Base-by-base conservation (phyloP, 139 green algal species). In the Closterium sp. region DNA sequence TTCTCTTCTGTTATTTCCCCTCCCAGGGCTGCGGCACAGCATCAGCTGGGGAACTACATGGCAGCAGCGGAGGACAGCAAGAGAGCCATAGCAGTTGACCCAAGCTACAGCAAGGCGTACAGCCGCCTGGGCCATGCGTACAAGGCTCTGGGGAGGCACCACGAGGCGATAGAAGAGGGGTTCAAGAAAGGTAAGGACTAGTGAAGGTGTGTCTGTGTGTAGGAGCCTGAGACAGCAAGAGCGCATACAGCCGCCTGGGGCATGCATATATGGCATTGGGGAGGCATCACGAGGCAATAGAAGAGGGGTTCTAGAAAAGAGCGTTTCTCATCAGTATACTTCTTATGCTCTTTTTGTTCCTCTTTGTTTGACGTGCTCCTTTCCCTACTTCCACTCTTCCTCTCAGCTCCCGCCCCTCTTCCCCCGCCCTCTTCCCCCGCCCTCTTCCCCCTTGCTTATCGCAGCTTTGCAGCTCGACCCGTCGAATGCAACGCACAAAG, bases 1-100 rank as follows among this genome's bases (percentile, higher is more conserved):
- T n/a, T n/a, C n/a, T n/a, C n/a, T n/a, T n/a, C n/a, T n/a, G n/a
- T n/a, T n/a, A n/a, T n/a, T n/a, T n/a, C n/a, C n/a, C n/a, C n/a
- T n/a, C 4, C 36, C 88, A 91, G 89, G 76, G 89, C 89, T 7
- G 89, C 84, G 4, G 89, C 89, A 21, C 89, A 91, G 84, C 84
- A 33, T 8, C 89, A 89, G 34, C 69, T 91, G 34, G 34, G 84
- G 16, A 33, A 89, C 31, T 91, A 66, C 31, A 30, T 55, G 36
- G 36, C 4, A 55, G 36, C 6, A 6, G 36, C 36, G 36, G 36
- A 4, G 36, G 36, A 55, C 36, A 55, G 36, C 6, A 55, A 6
- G 36, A 55, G 36, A 6, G 36, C 36, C 4, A 6, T 55, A 55
- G 36, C 6, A 6, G 36, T 91, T 4, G 36, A 55, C 6, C 4